These are phyloP conservation scores for Monosporascus sp. DNA, from an alignment of 2,329 filamentous ascomycete species.

Conservation along the genomic window DNA sequence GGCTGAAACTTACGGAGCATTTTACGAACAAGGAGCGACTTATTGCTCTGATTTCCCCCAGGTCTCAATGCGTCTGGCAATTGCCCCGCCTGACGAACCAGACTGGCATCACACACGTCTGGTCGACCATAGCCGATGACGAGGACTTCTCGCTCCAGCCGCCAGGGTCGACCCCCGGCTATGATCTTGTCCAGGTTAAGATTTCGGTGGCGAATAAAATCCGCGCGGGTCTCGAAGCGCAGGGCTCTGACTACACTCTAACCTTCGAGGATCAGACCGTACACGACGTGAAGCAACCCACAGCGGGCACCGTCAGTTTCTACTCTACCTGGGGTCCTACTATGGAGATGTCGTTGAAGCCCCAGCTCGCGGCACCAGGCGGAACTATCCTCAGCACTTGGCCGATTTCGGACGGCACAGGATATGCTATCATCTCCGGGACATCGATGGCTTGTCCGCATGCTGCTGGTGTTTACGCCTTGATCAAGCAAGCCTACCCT, in stretches of 20 bases:
- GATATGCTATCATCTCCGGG: constrained; percentile 24
- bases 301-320: not conserved
- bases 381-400: constrained; percentile 28
- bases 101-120: not conserved
- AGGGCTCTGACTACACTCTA: not conserved
- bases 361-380: constrained; percentile 25
- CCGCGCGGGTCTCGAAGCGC: not conserved
- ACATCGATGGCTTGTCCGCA: constrained; percentile 31
- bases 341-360: constrained; percentile 16
- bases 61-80: not conserved
- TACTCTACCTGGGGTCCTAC: not conserved
- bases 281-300: not conserved
- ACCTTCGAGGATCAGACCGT: not conserved
- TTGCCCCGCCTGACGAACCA: not conserved
- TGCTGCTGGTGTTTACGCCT: constrained; percentile 23
- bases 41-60: not conserved
- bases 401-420: constrained; percentile 15
- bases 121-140: not conserved
- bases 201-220: not conserved
- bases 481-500: constrained; percentile 10
- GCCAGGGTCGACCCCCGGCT: not conserved
- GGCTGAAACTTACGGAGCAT: not conserved
- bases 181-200: not conserved
- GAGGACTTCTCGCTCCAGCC: not conserved
- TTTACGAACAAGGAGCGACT: not conserved